Evolutionary conservation across 345 rosid species (phyloP).

Genomic region (Arabis hirsuta): DNA sequence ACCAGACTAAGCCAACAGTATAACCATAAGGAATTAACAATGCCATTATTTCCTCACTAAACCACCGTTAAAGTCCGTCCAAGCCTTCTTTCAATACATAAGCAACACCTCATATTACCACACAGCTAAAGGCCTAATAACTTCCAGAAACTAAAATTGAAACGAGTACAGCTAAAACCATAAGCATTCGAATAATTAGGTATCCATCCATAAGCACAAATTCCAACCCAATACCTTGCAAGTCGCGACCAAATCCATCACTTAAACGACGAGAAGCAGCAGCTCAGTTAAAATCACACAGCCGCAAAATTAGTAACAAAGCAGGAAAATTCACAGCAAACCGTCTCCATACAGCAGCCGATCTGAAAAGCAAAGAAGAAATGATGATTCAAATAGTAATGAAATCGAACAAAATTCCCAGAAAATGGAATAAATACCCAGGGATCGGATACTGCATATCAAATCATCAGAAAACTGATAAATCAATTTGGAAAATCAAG

Average conservation of each 20-base stretch:
- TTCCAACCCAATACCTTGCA: constrained; percentile 65
- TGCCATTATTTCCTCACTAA: not conserved
- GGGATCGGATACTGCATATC: constrained; percentile 41
- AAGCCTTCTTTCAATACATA: not conserved
- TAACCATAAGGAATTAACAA: constrained; percentile 13
- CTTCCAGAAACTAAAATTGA: not conserved
- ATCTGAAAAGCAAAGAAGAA: constrained; percentile 46
- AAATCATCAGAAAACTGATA: constrained; percentile 9
- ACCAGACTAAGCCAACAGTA: not conserved
- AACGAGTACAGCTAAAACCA: no score
- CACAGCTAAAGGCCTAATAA: not conserved
- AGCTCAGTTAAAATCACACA: constrained; percentile 38
- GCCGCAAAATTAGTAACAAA: constrained; percentile 39
- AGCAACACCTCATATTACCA: not conserved
- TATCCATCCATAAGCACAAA: not conserved
- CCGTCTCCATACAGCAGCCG: constrained; percentile 46
- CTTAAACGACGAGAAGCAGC: constrained; percentile 27
- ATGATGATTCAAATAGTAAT: constrained; percentile 16
- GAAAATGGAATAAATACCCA: constrained; percentile 31
- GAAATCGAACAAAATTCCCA: not conserved
- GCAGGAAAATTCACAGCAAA: constrained; percentile 39
- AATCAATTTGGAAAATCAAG: constrained; percentile 32
- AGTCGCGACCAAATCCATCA: constrained; percentile 76
- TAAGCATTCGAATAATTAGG: not conserved
- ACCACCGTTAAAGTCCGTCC: not conserved